Evolutionary conservation across 2,329 filamentous ascomycete genomes (phyloP), one percentile per base, ranked within the genome.

Genomic region (Diplodia intermedia): DNA sequence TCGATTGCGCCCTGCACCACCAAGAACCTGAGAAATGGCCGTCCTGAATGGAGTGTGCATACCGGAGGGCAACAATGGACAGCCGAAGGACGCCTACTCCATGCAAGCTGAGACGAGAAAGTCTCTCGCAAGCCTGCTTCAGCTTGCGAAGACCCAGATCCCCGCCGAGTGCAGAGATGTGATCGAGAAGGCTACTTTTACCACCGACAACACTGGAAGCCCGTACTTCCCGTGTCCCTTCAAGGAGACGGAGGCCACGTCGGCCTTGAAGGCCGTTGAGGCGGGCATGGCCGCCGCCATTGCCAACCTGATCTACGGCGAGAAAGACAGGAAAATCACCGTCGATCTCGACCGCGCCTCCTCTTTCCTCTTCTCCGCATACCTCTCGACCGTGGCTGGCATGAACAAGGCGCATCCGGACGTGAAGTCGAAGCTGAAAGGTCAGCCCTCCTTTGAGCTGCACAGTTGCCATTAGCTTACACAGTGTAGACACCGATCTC

Each of bases 401-500:
- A 79, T 86, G 74, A 76, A 79, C 69, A 80, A 80, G 66, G 72
- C 73, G 1, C 62, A 78, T 49, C 79, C 81, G 4, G 78, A 81
- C 52, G 82, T 84, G 53, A 85, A 84, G 73, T 77, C 79, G 31
- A 78, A 83, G 55, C 73, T 83, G 54, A 83, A 82, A 74, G 74
- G 81, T 79, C 67, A 52, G 69, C 67, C n/a, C 47, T 29, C 50
- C 62, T 12, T 23, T 20, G 55, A 8, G 14, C 11, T 18, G 15
- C n/a, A 7, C n/a, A 26, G 36, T 43, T 54, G 52, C 29, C 54
- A 47, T 33, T 33, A 9, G 74, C 72, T 72, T 60, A 73, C 55
- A 3, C n/a, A 56, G 23, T 33, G 20, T 68, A 92, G 90, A 92
- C 72, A 93, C 90, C 73, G 91, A 93, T 77, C 78, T 92, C 26